Evolutionary conservation across 768 basidiomycete genomes (phyloP).

Genomic region (Pleurotus cornucopiae): DNA sequence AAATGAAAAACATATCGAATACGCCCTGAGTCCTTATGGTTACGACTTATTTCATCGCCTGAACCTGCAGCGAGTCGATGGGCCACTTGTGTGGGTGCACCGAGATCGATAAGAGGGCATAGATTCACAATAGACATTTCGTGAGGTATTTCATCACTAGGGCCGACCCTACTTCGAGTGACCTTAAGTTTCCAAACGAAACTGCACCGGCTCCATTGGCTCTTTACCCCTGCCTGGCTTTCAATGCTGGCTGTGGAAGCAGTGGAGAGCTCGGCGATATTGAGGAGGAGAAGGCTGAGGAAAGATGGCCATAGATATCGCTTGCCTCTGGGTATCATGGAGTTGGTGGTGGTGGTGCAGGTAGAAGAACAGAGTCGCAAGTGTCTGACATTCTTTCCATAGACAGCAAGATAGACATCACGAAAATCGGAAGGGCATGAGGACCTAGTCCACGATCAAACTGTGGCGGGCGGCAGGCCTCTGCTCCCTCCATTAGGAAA

Average conservation of each 20-base stretch:
- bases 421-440: not conserved
- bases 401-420: too few species aligned
- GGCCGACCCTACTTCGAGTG: not conserved
- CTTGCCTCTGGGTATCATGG: constrained; percentile 8
- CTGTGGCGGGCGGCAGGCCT: not conserved
- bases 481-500: not conserved
- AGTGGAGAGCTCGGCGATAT: not conserved
- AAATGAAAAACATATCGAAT: constrained; percentile 7
- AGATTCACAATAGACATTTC: not conserved
- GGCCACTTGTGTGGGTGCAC: constrained; percentile 1
- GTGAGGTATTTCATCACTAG: not conserved
- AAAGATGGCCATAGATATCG: constrained; percentile 2
- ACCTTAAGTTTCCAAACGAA: not conserved
- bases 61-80: not conserved
- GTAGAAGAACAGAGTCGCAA: not conserved
- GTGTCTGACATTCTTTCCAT: too few species aligned
- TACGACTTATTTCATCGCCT: not conserved
- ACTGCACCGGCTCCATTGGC: not conserved
- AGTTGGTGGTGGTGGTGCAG: constrained; percentile 2
- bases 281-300: not conserved
- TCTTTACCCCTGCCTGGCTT: not conserved
- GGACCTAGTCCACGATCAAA: not conserved
- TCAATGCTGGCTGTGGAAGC: not conserved
- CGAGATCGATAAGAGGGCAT: constrained; percentile 1
- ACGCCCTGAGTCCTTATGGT: not conserved